Base-by-base conservation (phyloP, 2,329 filamentous ascomycete genomes). In the Coniosporium tulheliwenetii region DNA sequence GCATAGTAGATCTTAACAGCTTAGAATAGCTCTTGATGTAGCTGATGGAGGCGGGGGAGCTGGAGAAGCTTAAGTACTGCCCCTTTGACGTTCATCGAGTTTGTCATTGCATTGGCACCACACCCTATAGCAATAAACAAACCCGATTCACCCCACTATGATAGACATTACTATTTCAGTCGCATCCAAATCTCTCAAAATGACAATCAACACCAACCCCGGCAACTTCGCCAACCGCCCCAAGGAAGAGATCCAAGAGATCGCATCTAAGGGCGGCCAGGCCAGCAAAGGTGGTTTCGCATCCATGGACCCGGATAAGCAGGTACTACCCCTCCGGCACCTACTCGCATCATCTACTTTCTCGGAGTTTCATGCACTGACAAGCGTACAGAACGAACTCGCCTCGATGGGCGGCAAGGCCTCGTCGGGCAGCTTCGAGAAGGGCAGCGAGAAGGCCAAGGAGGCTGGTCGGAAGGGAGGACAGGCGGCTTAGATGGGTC, bases 191-290 rank as follows among this genome's bases (percentile, higher is more conserved):
- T n/a, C 14, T 12, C n/a, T 38, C 10, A 41, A 8, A 14, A 42
- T 42, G 36, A 30, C 36, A 19, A n/a, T 54, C 44, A 56, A 59
- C 46, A 48, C 47, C 47, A 70, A 70, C 56, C 65, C 66, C 30
- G 61, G 57, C 43, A 71, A 71, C 58, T 70, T 71, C 46, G 66
- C 66, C 57, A 71, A 71, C 56, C 63, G 65, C 33, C 59, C 66
- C 43, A 66, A 62, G 40, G 65, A 69, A 35, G 62, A 71, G 46
- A 65, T 71, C 41, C 53, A 55, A 29, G 63, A 62, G 42, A 67
- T 70, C 41, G 66, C 65, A 10, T 57, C 59, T 40, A 70, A 68
- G 52, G 67, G 67, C n/a, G 67, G 65, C 4, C 61, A 65, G 39
- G 59, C 63, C 12, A 58, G 53, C 40, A 56, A 61, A 42, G 53